Evolutionary conservation across 1,139 yeast species (phyloP).

Genomic region (Candida anutae): DNA sequence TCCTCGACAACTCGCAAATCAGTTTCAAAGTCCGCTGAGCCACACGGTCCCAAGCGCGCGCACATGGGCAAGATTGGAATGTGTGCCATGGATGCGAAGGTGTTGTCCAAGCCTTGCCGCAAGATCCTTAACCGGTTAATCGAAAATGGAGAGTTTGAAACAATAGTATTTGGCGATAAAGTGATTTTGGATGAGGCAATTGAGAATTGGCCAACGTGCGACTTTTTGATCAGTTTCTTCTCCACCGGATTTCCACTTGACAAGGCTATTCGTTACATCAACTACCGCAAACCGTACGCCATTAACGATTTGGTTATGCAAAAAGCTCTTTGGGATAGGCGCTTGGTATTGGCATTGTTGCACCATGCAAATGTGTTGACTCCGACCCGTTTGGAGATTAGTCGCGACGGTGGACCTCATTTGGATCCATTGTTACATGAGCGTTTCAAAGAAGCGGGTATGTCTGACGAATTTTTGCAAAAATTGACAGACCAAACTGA

Average conservation of each 20-base stretch:
- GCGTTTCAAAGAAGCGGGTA: slow-evolving; percentile 29
- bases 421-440: slow-evolving; percentile 55
- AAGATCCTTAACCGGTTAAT: slow-evolving; percentile 81
- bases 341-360: slow-evolving; percentile 76
- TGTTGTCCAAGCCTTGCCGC: slow-evolving; percentile 90
- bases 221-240: slow-evolving; percentile 84
- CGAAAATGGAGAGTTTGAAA: slow-evolving; percentile 92
- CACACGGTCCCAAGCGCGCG: slow-evolving; percentile 47
- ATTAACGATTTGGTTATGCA: slow-evolving; percentile 89
- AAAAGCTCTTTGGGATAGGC: slow-evolving; percentile 92
- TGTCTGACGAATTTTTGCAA: slow-evolving; percentile 39
- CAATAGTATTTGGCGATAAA: slow-evolving; percentile 95
- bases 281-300: slow-evolving; percentile 80
- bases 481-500: slow-evolving; percentile 63
- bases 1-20: slow-evolving; percentile 34
- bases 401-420: slow-evolving; percentile 95
- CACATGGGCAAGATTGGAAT: slow-evolving; percentile 93
- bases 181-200: slow-evolving; percentile 88
- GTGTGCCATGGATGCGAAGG: slow-evolving; percentile 98
- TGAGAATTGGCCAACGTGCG: slow-evolving; percentile 99
- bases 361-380: slow-evolving; percentile 83
- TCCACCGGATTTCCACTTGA: slow-evolving; percentile 95
- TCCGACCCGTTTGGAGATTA: slow-evolving; percentile 78
- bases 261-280: slow-evolving; percentile 87
- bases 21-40: slow-evolving; percentile 37